Percentiles rank a stretch among this genome's conserved stretches.
These are phyloP conservation scores for Orobanche coerulescens DNA, from an alignment of 257 asterid species.

Conservation along the genomic window DNA sequence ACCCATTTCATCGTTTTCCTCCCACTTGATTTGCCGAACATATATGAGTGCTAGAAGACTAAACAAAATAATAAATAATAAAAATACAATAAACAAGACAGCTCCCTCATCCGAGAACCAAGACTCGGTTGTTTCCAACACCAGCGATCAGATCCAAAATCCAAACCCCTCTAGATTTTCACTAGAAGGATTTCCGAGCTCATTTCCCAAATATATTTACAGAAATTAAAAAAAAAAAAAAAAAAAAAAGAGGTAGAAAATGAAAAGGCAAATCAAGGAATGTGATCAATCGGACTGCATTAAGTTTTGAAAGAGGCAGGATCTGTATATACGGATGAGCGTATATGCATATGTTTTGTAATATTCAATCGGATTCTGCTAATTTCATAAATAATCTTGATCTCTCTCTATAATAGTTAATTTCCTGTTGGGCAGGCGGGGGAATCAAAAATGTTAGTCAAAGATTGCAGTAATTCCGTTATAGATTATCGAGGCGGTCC, in stretches of 20 bases:
- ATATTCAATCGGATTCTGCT: conserved; percentile 23
- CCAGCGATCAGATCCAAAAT: conserved; percentile 53
- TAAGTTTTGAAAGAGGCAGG: conserved; percentile 40
- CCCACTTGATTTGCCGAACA: conserved; percentile 58
- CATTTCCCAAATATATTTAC: conserved; percentile 29
- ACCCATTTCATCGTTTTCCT: conserved; percentile 95
- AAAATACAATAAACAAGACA: conserved; percentile 18
- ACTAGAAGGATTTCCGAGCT: conserved; percentile 62
- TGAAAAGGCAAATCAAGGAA: conserved; percentile 17
- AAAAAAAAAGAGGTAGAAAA: too few species aligned
- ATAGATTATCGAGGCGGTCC: conserved; percentile 29
- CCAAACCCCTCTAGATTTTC: conserved; percentile 51
- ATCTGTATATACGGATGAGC: conserved; percentile 35
- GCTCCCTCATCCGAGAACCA: conserved; percentile 68
- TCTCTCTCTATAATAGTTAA: conserved; percentile 10
- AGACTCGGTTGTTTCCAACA: conserved; percentile 32
- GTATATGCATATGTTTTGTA: conserved; percentile 14
- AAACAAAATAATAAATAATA: conserved; percentile 22
- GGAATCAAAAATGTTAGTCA: conserved; percentile 25
- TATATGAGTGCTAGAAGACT: conserved; percentile 23
- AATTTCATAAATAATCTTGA: conserved; percentile 23
- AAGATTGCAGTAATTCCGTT: conserved; percentile 17
- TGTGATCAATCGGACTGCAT: conserved; percentile 40
- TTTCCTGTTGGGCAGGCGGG: conserved; percentile 16
- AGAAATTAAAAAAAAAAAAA: not conserved